These are phyloP conservation scores for Paratinospora sagittata DNA, from an alignment of 164 flowering plant species.

Conservation along the genomic window DNA sequence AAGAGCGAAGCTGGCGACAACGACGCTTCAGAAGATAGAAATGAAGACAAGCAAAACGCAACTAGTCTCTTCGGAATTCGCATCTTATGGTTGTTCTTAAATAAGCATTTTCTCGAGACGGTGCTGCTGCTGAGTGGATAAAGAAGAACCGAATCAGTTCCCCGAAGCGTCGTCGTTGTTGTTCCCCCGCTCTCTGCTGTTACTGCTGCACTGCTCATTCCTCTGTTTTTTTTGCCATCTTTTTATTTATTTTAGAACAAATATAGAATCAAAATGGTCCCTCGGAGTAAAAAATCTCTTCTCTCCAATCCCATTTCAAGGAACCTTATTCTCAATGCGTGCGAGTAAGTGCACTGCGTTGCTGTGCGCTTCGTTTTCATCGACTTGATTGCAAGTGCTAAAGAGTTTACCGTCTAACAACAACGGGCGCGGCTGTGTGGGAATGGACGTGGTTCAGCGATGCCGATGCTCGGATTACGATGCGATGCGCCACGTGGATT, in stretches of 20 bases:
- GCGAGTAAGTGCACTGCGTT: no score
- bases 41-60: constrained; percentile 25
- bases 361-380: constrained; percentile 11
- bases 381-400: neutral
- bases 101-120: constrained; percentile 24
- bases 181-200: constrained; percentile 4
- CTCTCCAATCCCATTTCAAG: neutral
- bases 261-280: neutral
- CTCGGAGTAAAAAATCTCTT: neutral
- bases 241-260: neutral
- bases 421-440: neutral
- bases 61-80: constrained; percentile 39
- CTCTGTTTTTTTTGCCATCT: neutral
- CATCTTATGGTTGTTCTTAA: constrained; percentile 35
- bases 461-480: no score
- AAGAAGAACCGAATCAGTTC: constrained; percentile 14
- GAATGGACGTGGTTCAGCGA: neutral
- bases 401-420: neutral
- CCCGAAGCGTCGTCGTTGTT: constrained; percentile 1
- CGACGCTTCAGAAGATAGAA: constrained; percentile 10
- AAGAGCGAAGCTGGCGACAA: constrained; percentile 7
- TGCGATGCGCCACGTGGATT: constrained; percentile 10
- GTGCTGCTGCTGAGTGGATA: neutral
- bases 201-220: neutral
- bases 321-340: constrained; percentile 6